Conservation (phyloP, 306 rosid genomes). For the Begonia peltatifolia region DNA sequence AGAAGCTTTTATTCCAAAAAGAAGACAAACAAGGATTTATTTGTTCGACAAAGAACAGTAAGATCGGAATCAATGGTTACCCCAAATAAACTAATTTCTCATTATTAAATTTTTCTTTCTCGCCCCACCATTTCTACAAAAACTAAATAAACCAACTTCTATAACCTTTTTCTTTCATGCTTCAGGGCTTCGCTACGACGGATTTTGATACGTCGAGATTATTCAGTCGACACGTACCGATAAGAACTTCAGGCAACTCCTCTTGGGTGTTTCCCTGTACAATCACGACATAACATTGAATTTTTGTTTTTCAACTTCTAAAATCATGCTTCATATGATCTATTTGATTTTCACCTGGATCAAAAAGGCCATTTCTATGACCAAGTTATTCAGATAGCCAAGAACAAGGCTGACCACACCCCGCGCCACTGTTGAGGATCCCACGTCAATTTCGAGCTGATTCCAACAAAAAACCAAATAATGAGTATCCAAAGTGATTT, state of each 20-base stretch:
- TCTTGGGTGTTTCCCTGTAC: slow-evolving; percentile 63
- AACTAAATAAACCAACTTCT: no score
- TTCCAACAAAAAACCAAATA: slow-evolving; percentile 1
- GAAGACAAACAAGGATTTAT: background rate
- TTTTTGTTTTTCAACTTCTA: no score
- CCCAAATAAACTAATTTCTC: no score
- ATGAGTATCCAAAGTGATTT: no score
- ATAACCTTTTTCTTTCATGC: no score
- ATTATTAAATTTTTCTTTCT: no score
- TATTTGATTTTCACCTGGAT: slow-evolving; percentile 41
- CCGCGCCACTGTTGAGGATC: slow-evolving; percentile 78
- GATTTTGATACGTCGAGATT: slow-evolving; percentile 65
- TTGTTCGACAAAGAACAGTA: background rate
- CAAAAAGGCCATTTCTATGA: slow-evolving; percentile 85
- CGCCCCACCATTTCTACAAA: no score
- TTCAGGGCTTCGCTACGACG: slow-evolving; percentile 19
- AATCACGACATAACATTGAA: background rate
- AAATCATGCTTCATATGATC: background rate
- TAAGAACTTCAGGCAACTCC: slow-evolving; percentile 71
- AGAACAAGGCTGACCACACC: slow-evolving; percentile 80
- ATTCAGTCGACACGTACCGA: slow-evolving; percentile 76
- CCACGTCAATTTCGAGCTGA: slow-evolving; percentile 54
- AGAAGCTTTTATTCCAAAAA: background rate
- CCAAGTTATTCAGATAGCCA: slow-evolving; percentile 82
- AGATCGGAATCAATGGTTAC: background rate